Conservation (phyloP, 495 filamentous ascomycete species). For the Annulohypoxylon moriforme region DNA sequence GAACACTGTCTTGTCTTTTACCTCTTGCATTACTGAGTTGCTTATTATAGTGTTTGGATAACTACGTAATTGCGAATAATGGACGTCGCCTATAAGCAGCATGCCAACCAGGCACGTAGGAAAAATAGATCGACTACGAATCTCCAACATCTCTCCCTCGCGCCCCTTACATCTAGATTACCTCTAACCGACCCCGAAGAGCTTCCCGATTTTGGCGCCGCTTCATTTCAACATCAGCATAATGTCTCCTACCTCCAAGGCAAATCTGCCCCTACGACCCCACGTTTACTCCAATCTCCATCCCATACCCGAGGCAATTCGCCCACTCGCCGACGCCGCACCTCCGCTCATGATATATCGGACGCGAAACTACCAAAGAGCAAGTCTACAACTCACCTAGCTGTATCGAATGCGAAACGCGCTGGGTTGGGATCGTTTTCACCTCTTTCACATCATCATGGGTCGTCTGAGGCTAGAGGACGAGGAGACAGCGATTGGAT, state of each 20-base stretch:
- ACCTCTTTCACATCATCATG: conserved; percentile 40
- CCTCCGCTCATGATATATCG: conserved; percentile 46
- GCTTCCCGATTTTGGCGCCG: conserved; percentile 46
- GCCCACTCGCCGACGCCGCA: conserved; percentile 47
- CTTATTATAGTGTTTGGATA: background rate
- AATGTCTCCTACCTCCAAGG: conserved; percentile 63
- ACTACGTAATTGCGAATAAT: conserved; percentile 44
- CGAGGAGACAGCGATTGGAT: conserved; percentile 76
- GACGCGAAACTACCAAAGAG: conserved; percentile 52
- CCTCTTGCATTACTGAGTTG: conserved; percentile 3
- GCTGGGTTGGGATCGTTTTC: conserved; percentile 33
- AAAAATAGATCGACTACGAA: conserved; percentile 60
- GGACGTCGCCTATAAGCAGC: conserved; percentile 66
- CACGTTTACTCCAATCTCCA: conserved; percentile 65
- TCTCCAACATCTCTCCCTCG: conserved; percentile 67
- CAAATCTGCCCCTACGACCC: conserved; percentile 67
- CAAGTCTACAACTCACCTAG: conserved; percentile 60
- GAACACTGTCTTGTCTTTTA: background rate
- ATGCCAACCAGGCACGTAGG: conserved; percentile 58
- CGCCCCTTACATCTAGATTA: conserved; percentile 73
- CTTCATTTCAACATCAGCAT: conserved; percentile 42
- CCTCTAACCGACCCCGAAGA: conserved; percentile 67
- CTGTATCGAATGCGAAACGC: conserved; percentile 33
- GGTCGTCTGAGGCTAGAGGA: conserved; percentile 28
- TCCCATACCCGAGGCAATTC: conserved; percentile 55